Base-by-base conservation (phyloP, 345 rosid genomes). In the Sisymbrium altissimum region DNA sequence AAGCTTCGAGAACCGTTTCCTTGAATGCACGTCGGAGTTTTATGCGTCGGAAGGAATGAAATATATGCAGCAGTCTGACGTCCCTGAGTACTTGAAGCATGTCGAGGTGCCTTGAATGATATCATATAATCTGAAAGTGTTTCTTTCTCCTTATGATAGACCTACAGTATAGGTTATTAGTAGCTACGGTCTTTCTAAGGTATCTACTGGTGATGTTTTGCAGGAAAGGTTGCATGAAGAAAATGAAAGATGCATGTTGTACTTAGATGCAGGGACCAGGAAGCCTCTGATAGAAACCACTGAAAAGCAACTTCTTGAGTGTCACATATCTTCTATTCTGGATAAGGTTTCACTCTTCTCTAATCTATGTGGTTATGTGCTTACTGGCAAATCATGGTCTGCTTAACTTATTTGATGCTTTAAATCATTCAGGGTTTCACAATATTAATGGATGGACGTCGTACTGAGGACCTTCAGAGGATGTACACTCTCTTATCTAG, bases 11-110 rank as follows among this genome's bases (percentile, higher is more conserved):
- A 92, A 81, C 74, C 84, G 87, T 68, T 92, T 92, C 83, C 91
- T 92, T 53, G 92, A 88, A 65, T 71, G 89, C 81, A 92, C 96
- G 23, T 89, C 95, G 4, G 98, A 88, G 80, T 92, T 88, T 84
- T 92, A 88, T 86, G 94, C 87, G 6, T 82, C 98, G 13, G 98
- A 89, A 81, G 98, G 96, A 60, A 87, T 87, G 94, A 86, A 86
- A 80, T 88, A 81, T 82, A 87, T 92, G 96, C 98, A 89, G 79
- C 98, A 89, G 73, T 81, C 89, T 10, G 96, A 92, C 77, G 89
- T 89, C 70, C 91, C 98, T 54, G 98, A 92, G 80, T 92, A 92
- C 82, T 79, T 89, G 78, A 92, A 85, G 83, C 98, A 89, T 44
- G 96, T 85, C 53, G 96, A 92, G 96, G 96, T 92, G 75, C 70